Evolutionary conservation across 2,329 filamentous ascomycete genomes (phyloP).

Genomic region (Pseudogymnoascus verrucosus): DNA sequence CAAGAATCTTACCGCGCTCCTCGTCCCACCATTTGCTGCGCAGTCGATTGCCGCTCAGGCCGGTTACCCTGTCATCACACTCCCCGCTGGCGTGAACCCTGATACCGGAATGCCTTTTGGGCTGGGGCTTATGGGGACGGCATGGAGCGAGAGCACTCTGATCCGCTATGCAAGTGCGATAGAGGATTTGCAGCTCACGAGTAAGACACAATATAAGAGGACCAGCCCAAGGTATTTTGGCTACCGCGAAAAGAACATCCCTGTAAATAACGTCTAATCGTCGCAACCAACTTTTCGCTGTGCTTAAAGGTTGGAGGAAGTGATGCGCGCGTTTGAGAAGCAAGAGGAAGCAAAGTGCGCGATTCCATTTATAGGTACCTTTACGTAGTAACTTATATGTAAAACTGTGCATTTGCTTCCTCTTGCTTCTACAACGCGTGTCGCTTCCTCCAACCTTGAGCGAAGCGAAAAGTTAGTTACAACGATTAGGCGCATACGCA

Average conservation of each 20-base stretch:
- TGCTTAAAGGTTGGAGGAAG: too few species aligned
- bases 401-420: too few species aligned
- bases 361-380: background rate
- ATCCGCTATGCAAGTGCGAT: slow-evolving; percentile 56
- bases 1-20: slow-evolving; percentile 47
- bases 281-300: too few species aligned
- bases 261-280: slow-evolving; percentile 25
- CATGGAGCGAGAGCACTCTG: slow-evolving; percentile 50
- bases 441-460: too few species aligned
- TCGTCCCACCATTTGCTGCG: slow-evolving; percentile 61
- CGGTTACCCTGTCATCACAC: slow-evolving; percentile 63
- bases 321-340: too few species aligned
- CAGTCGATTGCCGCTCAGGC: slow-evolving; percentile 66
- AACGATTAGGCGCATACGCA: too few species aligned
- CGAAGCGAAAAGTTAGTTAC: too few species aligned
- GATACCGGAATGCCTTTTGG: slow-evolving; percentile 54
- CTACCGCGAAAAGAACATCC: slow-evolving; percentile 40
- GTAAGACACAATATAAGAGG: slow-evolving; percentile 38
- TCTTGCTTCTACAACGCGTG: too few species aligned
- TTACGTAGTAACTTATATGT: too few species aligned
- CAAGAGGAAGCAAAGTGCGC: too few species aligned
- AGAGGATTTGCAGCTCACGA: slow-evolving; percentile 45
- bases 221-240: slow-evolving; percentile 44
- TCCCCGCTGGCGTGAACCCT: slow-evolving; percentile 52
- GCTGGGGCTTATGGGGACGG: slow-evolving; percentile 51